Evolutionary conservation across 305 asterid genomes (phyloP).

Genomic region (Salvia sclarea): DNA sequence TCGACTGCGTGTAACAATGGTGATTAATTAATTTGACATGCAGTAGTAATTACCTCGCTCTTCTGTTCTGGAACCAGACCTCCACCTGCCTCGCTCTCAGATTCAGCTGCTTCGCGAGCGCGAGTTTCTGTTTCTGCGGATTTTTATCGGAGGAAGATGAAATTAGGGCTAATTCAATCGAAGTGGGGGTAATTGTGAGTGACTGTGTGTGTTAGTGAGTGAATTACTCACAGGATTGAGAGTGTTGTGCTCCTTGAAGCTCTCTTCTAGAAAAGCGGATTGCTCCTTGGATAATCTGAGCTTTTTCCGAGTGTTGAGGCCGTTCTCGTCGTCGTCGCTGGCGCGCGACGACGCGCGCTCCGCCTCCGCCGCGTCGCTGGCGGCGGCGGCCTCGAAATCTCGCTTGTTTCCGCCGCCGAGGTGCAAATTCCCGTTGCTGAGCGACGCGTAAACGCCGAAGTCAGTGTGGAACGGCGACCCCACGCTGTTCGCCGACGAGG

Average conservation of each 20-base stretch:
- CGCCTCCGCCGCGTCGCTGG: conserved; percentile 45
- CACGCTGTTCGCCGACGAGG: conserved; percentile 61
- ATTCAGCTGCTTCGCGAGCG: conserved; percentile 78
- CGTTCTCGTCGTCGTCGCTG: conserved; percentile 81
- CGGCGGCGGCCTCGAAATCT: conserved; percentile 34
- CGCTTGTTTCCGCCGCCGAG: conserved; percentile 35
- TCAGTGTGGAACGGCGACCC: conserved; percentile 57
- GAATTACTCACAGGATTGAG: conserved; percentile 72
- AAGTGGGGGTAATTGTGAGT: no score
- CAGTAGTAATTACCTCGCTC: no score
- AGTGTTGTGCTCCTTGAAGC: conserved; percentile 79
- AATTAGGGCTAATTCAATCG: background rate
- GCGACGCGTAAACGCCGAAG: conserved; percentile 40
- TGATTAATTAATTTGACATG: background rate
- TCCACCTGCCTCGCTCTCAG: conserved; percentile 86
- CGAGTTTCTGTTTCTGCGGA: conserved; percentile 71
- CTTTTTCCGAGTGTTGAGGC: conserved; percentile 54
- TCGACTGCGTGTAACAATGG: background rate
- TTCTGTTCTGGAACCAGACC: conserved; percentile 93
- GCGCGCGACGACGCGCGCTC: conserved; percentile 53
- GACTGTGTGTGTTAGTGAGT: no score
- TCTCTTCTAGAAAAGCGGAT: conserved; percentile 83
- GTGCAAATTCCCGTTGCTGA: conserved; percentile 22
- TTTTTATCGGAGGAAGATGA: background rate
- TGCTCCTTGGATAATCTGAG: conserved; percentile 78